Evolutionary conservation across 2,329 filamentous ascomycete genomes (phyloP), one percentile per base, ranked within the genome.

Genomic region (Talaromyces amestolkiae): DNA sequence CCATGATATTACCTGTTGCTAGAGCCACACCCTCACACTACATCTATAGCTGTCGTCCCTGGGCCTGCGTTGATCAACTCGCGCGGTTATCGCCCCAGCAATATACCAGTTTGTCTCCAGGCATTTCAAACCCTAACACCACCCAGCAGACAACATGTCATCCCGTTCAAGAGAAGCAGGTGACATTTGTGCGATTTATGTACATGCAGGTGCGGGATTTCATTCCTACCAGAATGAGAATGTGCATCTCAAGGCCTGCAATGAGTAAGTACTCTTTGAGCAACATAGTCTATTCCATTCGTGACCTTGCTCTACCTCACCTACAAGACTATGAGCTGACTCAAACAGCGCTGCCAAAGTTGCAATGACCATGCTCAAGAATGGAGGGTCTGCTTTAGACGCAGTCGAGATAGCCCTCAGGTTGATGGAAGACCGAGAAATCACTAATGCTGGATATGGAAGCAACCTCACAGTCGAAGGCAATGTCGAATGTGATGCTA

Each of bases 391-490:
- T 49, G 92, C 95, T 4, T 84, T 94, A 3, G 92, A 98, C 74
- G 95, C 93, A 17, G 90, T 97, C 24, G 95, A 97, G 77, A 89
- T 91, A 60, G 92, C 95, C 35, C 88, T 99, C 72, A 91, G 90
- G 70, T 84, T 92, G 22, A 87, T 99, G 19, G 95, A 99, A 79
- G 92, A 99, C 75, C 89, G 91, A 65, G 93, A 97, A 72, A 96
- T 99, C 70, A 99, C 96, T 41, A 99, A 99, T 76, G 91, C 94
- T 43, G 95, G 95, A 0, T 98, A 91, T 75, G 95, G 96, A 56
- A 99, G 95, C 79, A 99, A 99, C 72, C 82, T 99, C 27, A 89
- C 92, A 53, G 91, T 96, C 68, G 90, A 97, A 70, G 95, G 95
- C 1, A 86, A 88, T 1, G 95, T 98, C 13, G 95, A 99, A 77